Base-by-base conservation (phyloP, 352 stramenopile genomes). In the Globisporangium paroecandrum region DNA sequence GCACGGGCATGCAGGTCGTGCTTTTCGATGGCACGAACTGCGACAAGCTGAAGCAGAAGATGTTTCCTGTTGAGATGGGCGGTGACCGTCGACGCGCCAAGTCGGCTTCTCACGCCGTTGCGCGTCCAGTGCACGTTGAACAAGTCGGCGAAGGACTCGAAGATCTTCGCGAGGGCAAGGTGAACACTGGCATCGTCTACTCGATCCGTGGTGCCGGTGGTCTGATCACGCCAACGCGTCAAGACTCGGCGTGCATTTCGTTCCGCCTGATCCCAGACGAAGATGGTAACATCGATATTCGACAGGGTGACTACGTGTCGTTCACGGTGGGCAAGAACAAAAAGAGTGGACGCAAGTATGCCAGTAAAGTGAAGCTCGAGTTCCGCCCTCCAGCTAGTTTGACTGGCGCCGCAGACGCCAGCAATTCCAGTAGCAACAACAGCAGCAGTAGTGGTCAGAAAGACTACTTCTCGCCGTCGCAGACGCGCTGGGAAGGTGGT, bases 301-400 rank as follows among this genome's bases (percentile, higher is more conserved):
- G 81, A 54, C 84, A 91, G 51, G 87, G 87, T 53, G 87, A 95
- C 70, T 95, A 95, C 55, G 87, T 95, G 64, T 94, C 85, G 18
- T 95, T 95, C 70, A 95, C 87, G 0, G 87, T 95, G 32, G 87
- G 87, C 34, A 95, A 95, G 77, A 95, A 95, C 80, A 95, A 95
- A 68, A 95, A 95, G 75, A 94, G 85, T 34, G 87, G 85, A 22
- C 87, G 87, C 63, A 95, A 95, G 68, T 95, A 95, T 65, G 87
- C 87, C 47, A 93, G 83, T 58, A 95, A 95, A 62, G 87, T 95
- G 65, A 94, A 93, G 77, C 73, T 95, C 65, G 87, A 95, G 77
- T 95, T 94, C 70, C 87, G 87, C 47, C 87, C 87, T 18, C 87
- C 87, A 4, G 69, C 78, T 9, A 92, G 76, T 60, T 41, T 88